phyloP scores from a whole-genome alignment of 2,329 filamentous ascomycete genomes.

The Sclerotinia trifoliorum region DNA sequence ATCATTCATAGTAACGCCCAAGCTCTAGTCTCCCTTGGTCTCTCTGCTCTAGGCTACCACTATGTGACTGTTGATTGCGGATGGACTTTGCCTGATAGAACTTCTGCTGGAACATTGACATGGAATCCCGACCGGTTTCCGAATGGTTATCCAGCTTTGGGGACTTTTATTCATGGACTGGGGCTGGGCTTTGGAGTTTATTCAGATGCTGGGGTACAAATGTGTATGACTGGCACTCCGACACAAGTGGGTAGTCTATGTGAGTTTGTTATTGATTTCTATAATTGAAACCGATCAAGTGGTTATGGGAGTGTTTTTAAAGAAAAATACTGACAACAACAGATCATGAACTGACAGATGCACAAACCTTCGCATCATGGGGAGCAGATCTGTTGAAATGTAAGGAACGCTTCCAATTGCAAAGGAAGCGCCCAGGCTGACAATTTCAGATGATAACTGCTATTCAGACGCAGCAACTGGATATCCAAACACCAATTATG shows the following conservation, averaged over 20 bases:
- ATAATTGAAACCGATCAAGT: neutral
- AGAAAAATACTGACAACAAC: neutral
- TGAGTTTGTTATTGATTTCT: constrained; percentile 27
- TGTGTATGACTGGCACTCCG: constrained; percentile 36
- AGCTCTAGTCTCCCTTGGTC: constrained; percentile 47
- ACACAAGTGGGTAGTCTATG: constrained; percentile 33
- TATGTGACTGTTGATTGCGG: constrained; percentile 53
- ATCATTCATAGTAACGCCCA: constrained; percentile 49
- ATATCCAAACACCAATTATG: constrained; percentile 41
- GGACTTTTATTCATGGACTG: constrained; percentile 43
- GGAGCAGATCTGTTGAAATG: constrained; percentile 47
- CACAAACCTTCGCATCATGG: constrained; percentile 36
- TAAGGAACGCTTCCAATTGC: constrained; percentile 17
- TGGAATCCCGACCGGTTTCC: constrained; percentile 47
- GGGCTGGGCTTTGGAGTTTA: constrained; percentile 48
- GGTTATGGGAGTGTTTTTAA: neutral
- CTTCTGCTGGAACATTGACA: constrained; percentile 42
- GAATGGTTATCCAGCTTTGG: constrained; percentile 45
- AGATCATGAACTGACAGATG: constrained; percentile 35
- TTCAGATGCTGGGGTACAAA: constrained; percentile 41
- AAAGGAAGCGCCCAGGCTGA: constrained; percentile 24
- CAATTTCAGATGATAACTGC: constrained; percentile 40
- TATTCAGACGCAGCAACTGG: constrained; percentile 40
- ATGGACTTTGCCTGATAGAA: constrained; percentile 43
- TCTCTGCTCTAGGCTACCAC: constrained; percentile 48